These are phyloP conservation scores for Conticribra guillardii DNA, from an alignment of 108 stramenopile genomes.

Conservation along the genomic window DNA sequence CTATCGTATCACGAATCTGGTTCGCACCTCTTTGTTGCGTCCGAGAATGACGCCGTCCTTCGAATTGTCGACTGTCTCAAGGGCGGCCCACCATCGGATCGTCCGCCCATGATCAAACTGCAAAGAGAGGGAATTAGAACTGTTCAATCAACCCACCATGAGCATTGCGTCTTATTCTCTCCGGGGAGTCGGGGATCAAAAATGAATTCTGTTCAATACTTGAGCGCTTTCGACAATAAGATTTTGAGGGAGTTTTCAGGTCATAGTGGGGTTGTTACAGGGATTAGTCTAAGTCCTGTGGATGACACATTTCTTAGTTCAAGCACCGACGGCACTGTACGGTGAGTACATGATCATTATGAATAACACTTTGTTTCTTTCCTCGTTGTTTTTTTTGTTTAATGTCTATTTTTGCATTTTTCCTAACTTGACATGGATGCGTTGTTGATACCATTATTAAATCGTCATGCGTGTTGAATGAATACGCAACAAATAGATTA, in stretches of 20 bases:
- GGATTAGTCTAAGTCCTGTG: constrained; percentile 71
- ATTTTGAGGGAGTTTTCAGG: constrained; percentile 82
- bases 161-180: constrained; percentile 65
- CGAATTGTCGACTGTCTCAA: constrained; percentile 67
- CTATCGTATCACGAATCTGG: constrained; percentile 78
- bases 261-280: constrained; percentile 60
- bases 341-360: too few relatives aligned
- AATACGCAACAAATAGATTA: too few relatives aligned
- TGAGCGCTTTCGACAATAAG: constrained; percentile 82
- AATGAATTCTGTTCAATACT: constrained; percentile 58
- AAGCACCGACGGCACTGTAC: constrained; percentile 69
- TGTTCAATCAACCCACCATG: constrained; percentile 70
- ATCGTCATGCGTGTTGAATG: too few relatives aligned
- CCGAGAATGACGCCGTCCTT: constrained; percentile 61
- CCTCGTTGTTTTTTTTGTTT: too few relatives aligned
- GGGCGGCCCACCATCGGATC: constrained; percentile 45
- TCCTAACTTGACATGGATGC: too few relatives aligned
- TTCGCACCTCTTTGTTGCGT: constrained; percentile 70
- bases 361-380: too few relatives aligned
- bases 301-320: constrained; percentile 83
- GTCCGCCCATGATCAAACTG: constrained; percentile 54
- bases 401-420: not conserved
- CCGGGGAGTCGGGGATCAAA: constrained; percentile 44
- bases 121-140: constrained; percentile 65
- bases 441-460: too few relatives aligned